Percentiles rank a stretch among this genome's conserved stretches.
Conservation (phyloP, 257 asterid genomes). For the Fraxinus americana region DNA sequence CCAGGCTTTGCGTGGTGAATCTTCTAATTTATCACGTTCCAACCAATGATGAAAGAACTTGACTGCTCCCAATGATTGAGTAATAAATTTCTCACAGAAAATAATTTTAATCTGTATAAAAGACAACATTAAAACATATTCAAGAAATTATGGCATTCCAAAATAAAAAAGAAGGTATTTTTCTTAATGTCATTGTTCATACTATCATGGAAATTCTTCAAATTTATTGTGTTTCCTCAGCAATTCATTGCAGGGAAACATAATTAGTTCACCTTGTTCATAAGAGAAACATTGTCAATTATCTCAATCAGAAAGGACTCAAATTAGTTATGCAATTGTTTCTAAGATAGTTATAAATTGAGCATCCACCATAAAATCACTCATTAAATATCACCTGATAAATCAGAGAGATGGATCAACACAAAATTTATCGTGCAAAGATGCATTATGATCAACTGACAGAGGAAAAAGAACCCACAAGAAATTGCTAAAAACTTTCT, state of each 20-base stretch:
- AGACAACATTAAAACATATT: background rate
- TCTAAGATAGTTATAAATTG: background rate
- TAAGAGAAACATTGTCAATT: background rate
- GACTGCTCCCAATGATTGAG: background rate
- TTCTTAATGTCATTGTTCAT: background rate
- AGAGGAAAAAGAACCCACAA: background rate
- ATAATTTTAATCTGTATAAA: background rate
- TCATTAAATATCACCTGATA: background rate
- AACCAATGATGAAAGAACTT: slow-evolving; percentile 3
- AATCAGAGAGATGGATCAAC: background rate
- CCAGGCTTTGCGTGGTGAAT: slow-evolving; percentile 8
- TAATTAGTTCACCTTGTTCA: background rate
- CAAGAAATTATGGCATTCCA: background rate
- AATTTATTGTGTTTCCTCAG: background rate
- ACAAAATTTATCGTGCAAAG: background rate
- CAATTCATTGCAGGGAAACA: background rate
- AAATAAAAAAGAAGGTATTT: background rate
- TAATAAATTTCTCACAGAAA: background rate
- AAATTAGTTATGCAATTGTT: background rate
- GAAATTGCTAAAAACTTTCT: background rate
- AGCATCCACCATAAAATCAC: slow-evolving; percentile 7
- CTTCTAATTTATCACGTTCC: slow-evolving; percentile 6
- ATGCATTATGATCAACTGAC: slow-evolving; percentile 2
- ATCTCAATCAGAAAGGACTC: background rate
- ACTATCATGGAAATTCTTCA: background rate